Evolutionary conservation across 129 eudicot species (phyloP).

Genomic region (Lonicera japonica): DNA sequence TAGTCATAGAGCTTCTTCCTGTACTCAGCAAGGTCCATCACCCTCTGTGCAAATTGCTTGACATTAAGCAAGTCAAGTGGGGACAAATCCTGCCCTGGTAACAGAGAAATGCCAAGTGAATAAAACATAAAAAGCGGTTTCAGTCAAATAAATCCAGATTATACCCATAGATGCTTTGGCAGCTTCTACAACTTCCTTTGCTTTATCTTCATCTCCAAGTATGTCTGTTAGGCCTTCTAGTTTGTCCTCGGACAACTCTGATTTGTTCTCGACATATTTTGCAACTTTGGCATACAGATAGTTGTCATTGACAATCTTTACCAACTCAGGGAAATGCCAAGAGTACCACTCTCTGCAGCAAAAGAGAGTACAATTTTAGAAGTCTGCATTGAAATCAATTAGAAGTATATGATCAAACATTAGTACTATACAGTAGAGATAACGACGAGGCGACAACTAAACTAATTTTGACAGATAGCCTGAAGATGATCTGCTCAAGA

Average conservation of each 20-base stretch:
- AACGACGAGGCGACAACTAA: not conserved
- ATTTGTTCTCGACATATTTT: conserved; percentile 67
- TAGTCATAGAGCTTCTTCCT: conserved; percentile 87
- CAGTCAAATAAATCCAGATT: not conserved
- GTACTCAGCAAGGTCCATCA: conserved; percentile 87
- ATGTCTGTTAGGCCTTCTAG: conserved; percentile 57
- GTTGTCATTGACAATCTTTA: conserved; percentile 83
- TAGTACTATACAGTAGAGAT: not conserved
- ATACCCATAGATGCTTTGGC: conserved; percentile 98
- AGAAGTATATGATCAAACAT: not conserved
- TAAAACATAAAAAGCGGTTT: not conserved
- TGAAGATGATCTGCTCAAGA: not conserved
- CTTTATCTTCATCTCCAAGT: conserved; percentile 91
- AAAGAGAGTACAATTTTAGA: not conserved
- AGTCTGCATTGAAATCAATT: not conserved
- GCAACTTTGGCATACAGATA: conserved; percentile 81
- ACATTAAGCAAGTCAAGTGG: conserved; percentile 85
- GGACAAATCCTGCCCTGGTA: conserved; percentile 80
- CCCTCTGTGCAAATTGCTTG: conserved; percentile 79
- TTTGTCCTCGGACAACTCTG: conserved; percentile 71
- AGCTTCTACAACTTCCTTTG: conserved; percentile 93
- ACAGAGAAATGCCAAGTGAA: not conserved
- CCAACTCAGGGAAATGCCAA: conserved; percentile 96
- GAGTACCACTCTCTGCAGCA: conserved; percentile 83
- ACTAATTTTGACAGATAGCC: no score